phyloP scores from a whole-genome alignment of 495 filamentous ascomycete species.

The Xylaria curta region DNA sequence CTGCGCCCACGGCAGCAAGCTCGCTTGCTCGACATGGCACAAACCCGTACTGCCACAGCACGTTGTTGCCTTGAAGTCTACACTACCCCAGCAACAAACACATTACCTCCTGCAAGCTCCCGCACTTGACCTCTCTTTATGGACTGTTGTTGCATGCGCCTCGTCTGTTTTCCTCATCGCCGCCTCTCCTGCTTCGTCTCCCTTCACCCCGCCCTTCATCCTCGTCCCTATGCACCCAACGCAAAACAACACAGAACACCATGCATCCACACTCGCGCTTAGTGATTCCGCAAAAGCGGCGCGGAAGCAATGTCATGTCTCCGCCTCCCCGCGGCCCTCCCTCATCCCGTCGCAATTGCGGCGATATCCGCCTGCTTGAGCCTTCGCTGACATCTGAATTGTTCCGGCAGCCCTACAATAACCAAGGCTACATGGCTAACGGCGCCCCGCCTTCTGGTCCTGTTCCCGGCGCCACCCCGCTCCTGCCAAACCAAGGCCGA shows the following conservation, averaged over 20 bases:
- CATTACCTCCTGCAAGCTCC: not conserved
- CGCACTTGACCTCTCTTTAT: not conserved
- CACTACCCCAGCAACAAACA: conserved; percentile 18
- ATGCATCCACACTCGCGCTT: conserved; percentile 10
- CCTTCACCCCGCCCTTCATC: not conserved
- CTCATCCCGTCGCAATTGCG: conserved; percentile 15
- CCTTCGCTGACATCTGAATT: conserved; percentile 33
- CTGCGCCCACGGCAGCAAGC: not conserved
- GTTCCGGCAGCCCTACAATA: conserved; percentile 48
- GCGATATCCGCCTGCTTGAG: conserved; percentile 8
- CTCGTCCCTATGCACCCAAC: conserved; percentile 7
- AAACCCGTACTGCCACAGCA: not conserved
- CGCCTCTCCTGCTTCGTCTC: not conserved
- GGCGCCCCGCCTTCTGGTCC: conserved; percentile 55
- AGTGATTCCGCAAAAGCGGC: not conserved
- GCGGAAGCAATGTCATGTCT: not conserved
- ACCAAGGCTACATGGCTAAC: conserved; percentile 60
- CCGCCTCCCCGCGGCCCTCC: not conserved
- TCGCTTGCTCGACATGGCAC: not conserved
- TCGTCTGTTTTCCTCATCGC: not conserved
- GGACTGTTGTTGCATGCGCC: conserved; percentile 7
- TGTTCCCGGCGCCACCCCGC: conserved; percentile 59
- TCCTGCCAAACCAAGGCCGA: conserved; percentile 64
- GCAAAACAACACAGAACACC: not conserved
- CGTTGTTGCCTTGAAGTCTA: not conserved